Percentiles rank a stretch among this genome's conserved stretches.
These are phyloP conservation scores for Chloris gayana DNA, from an alignment of 176 grass and related monocot species.

Conservation along the genomic window DNA sequence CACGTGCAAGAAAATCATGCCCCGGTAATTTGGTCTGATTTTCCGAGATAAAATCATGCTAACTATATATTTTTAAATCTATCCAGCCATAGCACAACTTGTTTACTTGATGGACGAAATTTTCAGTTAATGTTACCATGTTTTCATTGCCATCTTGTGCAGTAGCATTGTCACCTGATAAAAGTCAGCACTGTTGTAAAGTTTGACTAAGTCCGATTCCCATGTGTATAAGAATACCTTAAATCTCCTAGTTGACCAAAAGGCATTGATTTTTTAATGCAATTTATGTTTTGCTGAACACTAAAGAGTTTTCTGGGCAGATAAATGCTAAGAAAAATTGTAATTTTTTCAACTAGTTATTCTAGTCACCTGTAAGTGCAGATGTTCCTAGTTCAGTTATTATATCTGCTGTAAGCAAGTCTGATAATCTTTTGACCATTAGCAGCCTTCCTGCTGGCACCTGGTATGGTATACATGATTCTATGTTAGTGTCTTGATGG, in stretches of 20 bases:
- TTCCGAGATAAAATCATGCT: background rate
- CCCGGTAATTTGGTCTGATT: background rate
- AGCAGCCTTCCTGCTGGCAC: background rate
- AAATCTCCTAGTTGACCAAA: background rate
- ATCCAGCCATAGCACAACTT: background rate
- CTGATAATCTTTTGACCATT: background rate
- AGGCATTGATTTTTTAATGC: background rate
- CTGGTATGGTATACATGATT: background rate
- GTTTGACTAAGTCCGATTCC: background rate
- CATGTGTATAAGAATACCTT: background rate
- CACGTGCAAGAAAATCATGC: constrained; percentile 2
- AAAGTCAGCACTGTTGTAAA: background rate
- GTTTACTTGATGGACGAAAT: background rate
- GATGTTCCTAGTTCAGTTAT: background rate
- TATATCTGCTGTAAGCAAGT: background rate
- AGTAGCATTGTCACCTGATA: background rate
- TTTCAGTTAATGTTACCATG: background rate
- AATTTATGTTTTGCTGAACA: background rate
- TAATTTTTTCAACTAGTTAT: background rate
- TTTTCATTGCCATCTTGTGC: background rate
- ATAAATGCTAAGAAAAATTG: background rate
- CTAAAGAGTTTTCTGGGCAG: background rate
- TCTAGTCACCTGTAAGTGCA: background rate
- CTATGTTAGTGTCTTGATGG: background rate
- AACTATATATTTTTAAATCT: background rate